Evolutionary conservation across 2,329 filamentous ascomycete species (phyloP).

Genomic region (Didymella keratinophila): DNA sequence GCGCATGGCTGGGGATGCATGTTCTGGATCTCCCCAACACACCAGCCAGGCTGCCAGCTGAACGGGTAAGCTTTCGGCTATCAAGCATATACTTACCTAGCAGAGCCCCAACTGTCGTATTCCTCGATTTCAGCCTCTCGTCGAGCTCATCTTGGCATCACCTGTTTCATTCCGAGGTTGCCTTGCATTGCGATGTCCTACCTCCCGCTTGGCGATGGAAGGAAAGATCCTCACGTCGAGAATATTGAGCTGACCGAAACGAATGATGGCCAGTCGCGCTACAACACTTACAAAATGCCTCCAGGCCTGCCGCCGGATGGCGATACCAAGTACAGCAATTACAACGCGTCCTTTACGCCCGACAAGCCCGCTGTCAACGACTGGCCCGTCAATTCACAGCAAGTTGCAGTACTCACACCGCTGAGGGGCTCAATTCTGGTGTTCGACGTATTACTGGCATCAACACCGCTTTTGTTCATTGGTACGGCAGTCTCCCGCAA

Average conservation of each 20-base stretch:
- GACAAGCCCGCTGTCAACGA: background rate
- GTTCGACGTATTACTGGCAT: constrained; percentile 38
- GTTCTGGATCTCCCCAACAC: too few species aligned
- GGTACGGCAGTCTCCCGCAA: constrained; percentile 23
- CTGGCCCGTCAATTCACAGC: constrained; percentile 31
- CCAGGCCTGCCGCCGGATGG: constrained; percentile 7
- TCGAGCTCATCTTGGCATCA: background rate
- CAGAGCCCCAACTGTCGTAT: background rate
- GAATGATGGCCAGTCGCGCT: background rate
- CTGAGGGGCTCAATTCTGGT: constrained; percentile 28
- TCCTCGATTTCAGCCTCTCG: background rate
- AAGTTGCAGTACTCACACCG: constrained; percentile 31
- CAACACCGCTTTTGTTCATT: constrained; percentile 39
- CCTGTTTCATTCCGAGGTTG: too few species aligned
- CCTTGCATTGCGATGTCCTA: constrained; percentile 16
- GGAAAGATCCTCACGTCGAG: background rate
- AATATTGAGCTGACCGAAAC: constrained; percentile 9
- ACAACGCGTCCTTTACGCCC: constrained; percentile 7
- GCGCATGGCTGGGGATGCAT: too few species aligned
- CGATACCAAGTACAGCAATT: constrained; percentile 8
- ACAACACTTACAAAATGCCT: constrained; percentile 13
- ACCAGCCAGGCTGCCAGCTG: too few species aligned
- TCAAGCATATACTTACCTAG: background rate
- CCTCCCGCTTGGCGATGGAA: background rate
- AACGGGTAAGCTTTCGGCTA: too few species aligned